A percentile compares a stretch with the other conserved stretches of the same genome.
phyloP scores from a whole-genome alignment of 83 land plant genomes.

The Diphasiastrum complanatum region DNA sequence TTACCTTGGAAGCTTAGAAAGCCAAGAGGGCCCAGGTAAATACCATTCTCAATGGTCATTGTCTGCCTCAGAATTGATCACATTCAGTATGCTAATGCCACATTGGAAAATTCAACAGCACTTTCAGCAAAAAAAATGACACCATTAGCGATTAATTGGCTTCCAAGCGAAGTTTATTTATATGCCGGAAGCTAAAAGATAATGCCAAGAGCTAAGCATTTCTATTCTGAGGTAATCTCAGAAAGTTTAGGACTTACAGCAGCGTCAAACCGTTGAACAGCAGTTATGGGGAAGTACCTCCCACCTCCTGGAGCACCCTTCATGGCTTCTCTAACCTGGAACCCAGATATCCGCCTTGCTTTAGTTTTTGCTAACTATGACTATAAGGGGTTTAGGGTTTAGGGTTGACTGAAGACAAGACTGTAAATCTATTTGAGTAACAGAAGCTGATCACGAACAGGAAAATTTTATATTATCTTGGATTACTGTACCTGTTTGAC shows the following conservation, averaged over 20 bases:
- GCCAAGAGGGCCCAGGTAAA: conserved; percentile 85
- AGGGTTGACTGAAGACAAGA: background rate
- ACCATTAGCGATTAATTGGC: too few species aligned
- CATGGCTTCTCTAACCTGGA: conserved; percentile 26
- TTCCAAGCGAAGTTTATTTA: too few species aligned
- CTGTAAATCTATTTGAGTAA: background rate
- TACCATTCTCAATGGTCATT: conserved; percentile 74
- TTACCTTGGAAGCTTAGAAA: conserved; percentile 69
- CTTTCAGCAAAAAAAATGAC: background rate
- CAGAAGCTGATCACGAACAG: background rate
- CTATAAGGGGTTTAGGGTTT: background rate
- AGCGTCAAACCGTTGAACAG: conserved; percentile 65
- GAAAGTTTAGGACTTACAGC: conserved; percentile 26
- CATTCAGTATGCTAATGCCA: background rate
- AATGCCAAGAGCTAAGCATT: background rate
- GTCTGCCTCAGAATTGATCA: conserved; percentile 31
- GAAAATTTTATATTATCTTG: background rate
- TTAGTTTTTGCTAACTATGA: background rate
- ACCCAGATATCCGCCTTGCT: background rate
- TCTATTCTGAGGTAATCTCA: background rate
- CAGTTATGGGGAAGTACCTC: conserved; percentile 53
- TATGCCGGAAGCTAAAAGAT: too few species aligned
- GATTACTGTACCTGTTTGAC: conserved; percentile 18
- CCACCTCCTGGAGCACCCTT: conserved; percentile 52
- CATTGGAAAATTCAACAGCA: background rate